These are phyloP conservation scores for Ocimum tenuiflorum DNA, from an alignment of 257 asterid genomes.

Conservation along the genomic window DNA sequence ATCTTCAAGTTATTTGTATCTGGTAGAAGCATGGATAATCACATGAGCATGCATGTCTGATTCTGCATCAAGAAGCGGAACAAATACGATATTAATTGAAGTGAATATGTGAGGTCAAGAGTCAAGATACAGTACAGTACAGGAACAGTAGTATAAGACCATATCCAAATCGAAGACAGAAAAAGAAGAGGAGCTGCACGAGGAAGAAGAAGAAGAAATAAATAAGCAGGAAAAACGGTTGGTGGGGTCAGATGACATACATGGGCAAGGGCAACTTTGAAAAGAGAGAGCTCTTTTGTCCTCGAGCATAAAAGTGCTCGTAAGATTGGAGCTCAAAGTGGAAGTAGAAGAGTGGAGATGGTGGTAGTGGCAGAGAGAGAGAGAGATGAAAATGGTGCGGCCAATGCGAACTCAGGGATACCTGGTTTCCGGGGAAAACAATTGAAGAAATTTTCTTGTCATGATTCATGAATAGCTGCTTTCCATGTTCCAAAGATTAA, in stretches of 20 bases:
- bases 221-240: background rate
- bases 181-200: background rate
- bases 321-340: slow-evolving; percentile 27
- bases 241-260: background rate
- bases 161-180: background rate
- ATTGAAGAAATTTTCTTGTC: slow-evolving; percentile 3
- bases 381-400: slow-evolving; percentile 12
- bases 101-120: slow-evolving; percentile 1
- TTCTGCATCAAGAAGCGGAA: too few species aligned
- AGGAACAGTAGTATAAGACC: too few species aligned
- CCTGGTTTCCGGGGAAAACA: slow-evolving; percentile 17
- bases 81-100: background rate
- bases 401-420: slow-evolving; percentile 25
- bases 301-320: slow-evolving; percentile 12
- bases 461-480: slow-evolving; percentile 18
- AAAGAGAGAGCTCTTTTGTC: slow-evolving; percentile 8
- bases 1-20: too few species aligned
- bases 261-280: slow-evolving; percentile 10
- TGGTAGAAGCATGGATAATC: too few species aligned
- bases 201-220: background rate
- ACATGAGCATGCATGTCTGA: too few species aligned
- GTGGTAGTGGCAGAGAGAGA: slow-evolving; percentile 22
- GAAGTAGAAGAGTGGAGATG: slow-evolving; percentile 11
- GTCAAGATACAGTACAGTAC: background rate
- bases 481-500: slow-evolving; percentile 1